Percentiles rank a stretch among this genome's conserved stretches.
phyloP scores from a whole-genome alignment of 2,329 filamentous ascomycete species.

The Grosmannia serpens region DNA sequence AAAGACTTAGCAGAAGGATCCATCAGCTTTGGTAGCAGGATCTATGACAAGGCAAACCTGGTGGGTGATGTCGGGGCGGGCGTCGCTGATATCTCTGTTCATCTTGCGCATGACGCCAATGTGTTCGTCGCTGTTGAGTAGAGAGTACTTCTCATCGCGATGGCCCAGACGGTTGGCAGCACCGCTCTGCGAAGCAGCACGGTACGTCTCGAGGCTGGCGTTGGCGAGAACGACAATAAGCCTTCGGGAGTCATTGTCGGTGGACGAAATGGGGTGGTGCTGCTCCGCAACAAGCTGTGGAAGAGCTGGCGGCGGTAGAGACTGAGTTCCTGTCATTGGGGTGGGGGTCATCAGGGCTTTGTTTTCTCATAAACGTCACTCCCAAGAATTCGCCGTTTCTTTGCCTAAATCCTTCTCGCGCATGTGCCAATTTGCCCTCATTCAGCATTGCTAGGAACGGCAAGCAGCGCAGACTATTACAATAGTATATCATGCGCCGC shows the following conservation, averaged over 20 bases:
- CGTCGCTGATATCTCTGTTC: constrained; percentile 97
- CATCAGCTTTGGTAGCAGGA: constrained; percentile 10
- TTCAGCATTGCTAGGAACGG: too few relatives aligned
- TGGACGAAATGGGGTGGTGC: constrained; percentile 68
- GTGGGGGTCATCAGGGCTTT: not conserved
- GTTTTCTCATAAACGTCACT: not conserved
- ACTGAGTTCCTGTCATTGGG: constrained; percentile 66
- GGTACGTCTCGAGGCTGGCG: constrained; percentile 95
- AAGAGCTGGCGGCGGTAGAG: constrained; percentile 79
- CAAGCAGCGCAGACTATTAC: too few relatives aligned
- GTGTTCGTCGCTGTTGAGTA: constrained; percentile 97
- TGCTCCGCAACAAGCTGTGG: constrained; percentile 92
- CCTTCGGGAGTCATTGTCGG: constrained; percentile 82
- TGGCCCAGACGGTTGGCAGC: constrained; percentile 52
- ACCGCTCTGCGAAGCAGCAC: constrained; percentile 62
- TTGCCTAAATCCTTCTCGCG: not conserved
- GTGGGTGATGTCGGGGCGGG: constrained; percentile 93
- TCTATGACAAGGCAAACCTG: constrained; percentile 49
- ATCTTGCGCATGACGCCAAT: constrained; percentile 99
- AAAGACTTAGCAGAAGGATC: constrained; percentile 10
- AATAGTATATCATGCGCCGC: too few relatives aligned
- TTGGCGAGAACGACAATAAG: constrained; percentile 95
- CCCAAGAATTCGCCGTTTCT: not conserved
- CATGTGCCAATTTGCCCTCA: too few relatives aligned
- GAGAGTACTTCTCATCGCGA: constrained; percentile 89